These are phyloP conservation scores for Stagonosporopsis vannaccii DNA, from an alignment of 2,329 filamentous ascomycete species.

Conservation along the genomic window DNA sequence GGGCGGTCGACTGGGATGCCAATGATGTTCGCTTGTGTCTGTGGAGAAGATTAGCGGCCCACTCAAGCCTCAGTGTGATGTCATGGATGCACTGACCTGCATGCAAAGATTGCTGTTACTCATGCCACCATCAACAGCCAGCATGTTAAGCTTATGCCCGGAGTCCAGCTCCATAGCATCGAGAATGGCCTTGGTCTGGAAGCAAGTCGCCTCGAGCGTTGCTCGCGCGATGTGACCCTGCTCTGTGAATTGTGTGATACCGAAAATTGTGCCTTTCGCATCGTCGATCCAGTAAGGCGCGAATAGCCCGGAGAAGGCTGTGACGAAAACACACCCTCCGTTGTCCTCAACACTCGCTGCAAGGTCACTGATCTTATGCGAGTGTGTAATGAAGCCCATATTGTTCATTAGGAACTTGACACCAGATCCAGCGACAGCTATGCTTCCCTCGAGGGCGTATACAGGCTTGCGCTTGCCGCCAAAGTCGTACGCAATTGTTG, in stretches of 20 bases:
- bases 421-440: slow-evolving; percentile 81
- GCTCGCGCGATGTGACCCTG: slow-evolving; percentile 87
- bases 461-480: slow-evolving; percentile 70
- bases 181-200: slow-evolving; percentile 90
- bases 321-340: slow-evolving; percentile 85
- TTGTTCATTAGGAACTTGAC: slow-evolving; percentile 75
- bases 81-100: slow-evolving; percentile 60
- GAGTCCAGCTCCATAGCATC: slow-evolving; percentile 91
- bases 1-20: slow-evolving; percentile 84
- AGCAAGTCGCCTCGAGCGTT: slow-evolving; percentile 89
- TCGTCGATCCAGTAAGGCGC: slow-evolving; percentile 96
- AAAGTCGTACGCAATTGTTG: slow-evolving; percentile 89
- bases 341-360: slow-evolving; percentile 74
- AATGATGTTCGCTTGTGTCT: slow-evolving; percentile 84
- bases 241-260: slow-evolving; percentile 84
- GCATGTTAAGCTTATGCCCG: slow-evolving; percentile 73
- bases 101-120: slow-evolving; percentile 88
- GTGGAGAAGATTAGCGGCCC: slow-evolving; percentile 24
- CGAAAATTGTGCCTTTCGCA: slow-evolving; percentile 83
- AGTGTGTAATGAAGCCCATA: slow-evolving; percentile 67
- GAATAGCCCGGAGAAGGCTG: slow-evolving; percentile 88
- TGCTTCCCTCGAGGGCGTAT: slow-evolving; percentile 84
- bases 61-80: slow-evolving; percentile 9
- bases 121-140: slow-evolving; percentile 89
- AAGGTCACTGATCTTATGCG: slow-evolving; percentile 69